These are phyloP conservation scores for Xerocomellus intermedius DNA, from an alignment of 768 basidiomycete genomes.

Conservation along the genomic window DNA sequence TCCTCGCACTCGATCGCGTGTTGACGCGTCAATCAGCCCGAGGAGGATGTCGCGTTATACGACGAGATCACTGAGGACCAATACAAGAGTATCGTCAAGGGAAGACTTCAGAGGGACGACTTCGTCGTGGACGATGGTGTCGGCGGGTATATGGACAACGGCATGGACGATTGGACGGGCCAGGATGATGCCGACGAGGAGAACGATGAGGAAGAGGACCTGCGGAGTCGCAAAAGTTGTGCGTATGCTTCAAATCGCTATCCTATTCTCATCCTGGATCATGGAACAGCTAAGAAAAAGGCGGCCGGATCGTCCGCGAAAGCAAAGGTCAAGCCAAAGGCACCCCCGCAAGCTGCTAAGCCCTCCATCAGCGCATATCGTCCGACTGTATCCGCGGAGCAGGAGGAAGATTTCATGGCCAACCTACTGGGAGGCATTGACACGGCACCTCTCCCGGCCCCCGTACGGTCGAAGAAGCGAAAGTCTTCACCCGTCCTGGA, in stretches of 20 bases:
- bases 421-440: constrained; percentile 76
- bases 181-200: constrained; percentile 55
- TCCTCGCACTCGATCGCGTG: not conserved
- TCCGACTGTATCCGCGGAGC: constrained; percentile 66
- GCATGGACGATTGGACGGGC: constrained; percentile 90
- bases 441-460: constrained; percentile 38
- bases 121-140: constrained; percentile 95
- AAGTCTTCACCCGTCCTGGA: constrained; percentile 56
- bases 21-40: constrained; percentile 36
- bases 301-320: constrained; percentile 23
- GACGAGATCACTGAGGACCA: constrained; percentile 90
- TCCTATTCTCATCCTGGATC: constrained; percentile 5
- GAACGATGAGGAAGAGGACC: constrained; percentile 45
- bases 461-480: constrained; percentile 54
- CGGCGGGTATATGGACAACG: constrained; percentile 91
- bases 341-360: constrained; percentile 47
- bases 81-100: constrained; percentile 81
- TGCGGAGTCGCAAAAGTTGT: constrained; percentile 41
- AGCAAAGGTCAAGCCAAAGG: constrained; percentile 42
- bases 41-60: constrained; percentile 71
- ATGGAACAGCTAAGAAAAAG: constrained; percentile 30
- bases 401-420: constrained; percentile 90
- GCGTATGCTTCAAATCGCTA: constrained; percentile 12
- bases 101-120: constrained; percentile 82
- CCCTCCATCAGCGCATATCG: constrained; percentile 81